Evolutionary conservation across 202 grass and related monocot genomes (phyloP), one percentile per base, ranked within the genome.

Genomic region (Saccharum hybrid): DNA sequence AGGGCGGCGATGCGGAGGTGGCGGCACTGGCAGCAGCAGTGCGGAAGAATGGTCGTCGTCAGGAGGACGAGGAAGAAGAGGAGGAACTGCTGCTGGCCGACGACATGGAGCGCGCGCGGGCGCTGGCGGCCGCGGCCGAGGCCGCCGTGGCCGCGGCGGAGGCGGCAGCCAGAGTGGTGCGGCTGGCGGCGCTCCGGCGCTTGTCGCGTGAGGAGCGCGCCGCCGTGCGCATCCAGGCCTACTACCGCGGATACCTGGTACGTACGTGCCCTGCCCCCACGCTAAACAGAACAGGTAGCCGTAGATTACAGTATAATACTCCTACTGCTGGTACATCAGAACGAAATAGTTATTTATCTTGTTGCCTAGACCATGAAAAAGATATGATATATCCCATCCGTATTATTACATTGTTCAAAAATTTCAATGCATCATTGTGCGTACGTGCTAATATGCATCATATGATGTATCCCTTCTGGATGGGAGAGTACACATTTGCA

Each of bases 171-270:
- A 86, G 83, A 79, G 91, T 91, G 82, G 89, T 97, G 19, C 80
- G 88, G 46, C 75, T 90, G 33, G 82, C 88, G 1, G 90, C 81
- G 10, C 78, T 87, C 37, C 81, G 80, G 49, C 86, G 84, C 4
- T 7, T 75, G 30, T 84, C 90, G 21, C 75, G 78, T 79, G 91
- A 90, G 87, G 89, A 93, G 57, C 81, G 82, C 72, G 94, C 94
- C 34, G 91, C 91, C 61, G 79, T 90, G 82, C 84, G 83, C 71
- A 93, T 97, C 88, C 94, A 97, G 79, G 75, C 94, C 2, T 88
- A 77, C 78, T 97, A 97, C 87, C 89, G 88, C 83, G 91, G 94
- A 0, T 93, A 91, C 56, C 79, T 97, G 94, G 94, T 93, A 89
- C 70, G 80, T 23, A 10, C 18, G 15, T 30, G 33, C 39, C 15